Base-by-base conservation (phyloP, 1,139 yeast species). In the Diutina sp. region DNA sequence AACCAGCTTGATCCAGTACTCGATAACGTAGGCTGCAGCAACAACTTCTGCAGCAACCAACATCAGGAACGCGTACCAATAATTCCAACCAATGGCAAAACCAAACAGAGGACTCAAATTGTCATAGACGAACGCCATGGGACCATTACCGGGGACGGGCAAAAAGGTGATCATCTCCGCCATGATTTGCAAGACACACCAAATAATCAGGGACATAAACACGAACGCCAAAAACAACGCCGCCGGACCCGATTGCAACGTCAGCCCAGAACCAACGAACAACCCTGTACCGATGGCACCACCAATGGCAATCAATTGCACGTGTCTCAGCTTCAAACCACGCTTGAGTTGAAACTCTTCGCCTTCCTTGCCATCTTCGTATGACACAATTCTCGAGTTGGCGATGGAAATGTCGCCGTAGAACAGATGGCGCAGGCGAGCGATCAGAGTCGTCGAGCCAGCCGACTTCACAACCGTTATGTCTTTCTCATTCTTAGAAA, bases 51-150 rank as follows among this genome's bases (percentile, higher is more conserved):
- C 70, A 1, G 80, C 79, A 52, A 74, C 70, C 29, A 75, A 72
- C 41, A 75, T 67, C 57, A 74, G 66, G 79, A 79, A 76, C 55
- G 76, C 71, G 57, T 68, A 60, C 35, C 78, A 71, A 58, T 75
- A 75, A 62, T 73, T 67, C 58, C 73, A 62, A 55, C 78, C 78
- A 52, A 75, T 66, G 7, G 79, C 75, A 60, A 74, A 78, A 12
- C 88, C 87, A 79, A 84, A 77, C 52, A 28, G 85, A 84, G 61
- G 83, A 87, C 52, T 83, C 70, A 62, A 84, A 83, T 56, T 87
- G 72, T 3, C 84, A 72, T 65, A 77, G 81, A 59, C 77, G 79
- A 32, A 83, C 72, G 55, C 77, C 75, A 64, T 83, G 83, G 28
- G 85, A 78, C 41, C 41, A 35, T 35, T 35, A 62, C 87, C 88